Percentiles rank a stretch among this genome's conserved stretches.
phyloP scores from a whole-genome alignment of 441 rosid genomes.

The Populus trichocarpa region DNA sequence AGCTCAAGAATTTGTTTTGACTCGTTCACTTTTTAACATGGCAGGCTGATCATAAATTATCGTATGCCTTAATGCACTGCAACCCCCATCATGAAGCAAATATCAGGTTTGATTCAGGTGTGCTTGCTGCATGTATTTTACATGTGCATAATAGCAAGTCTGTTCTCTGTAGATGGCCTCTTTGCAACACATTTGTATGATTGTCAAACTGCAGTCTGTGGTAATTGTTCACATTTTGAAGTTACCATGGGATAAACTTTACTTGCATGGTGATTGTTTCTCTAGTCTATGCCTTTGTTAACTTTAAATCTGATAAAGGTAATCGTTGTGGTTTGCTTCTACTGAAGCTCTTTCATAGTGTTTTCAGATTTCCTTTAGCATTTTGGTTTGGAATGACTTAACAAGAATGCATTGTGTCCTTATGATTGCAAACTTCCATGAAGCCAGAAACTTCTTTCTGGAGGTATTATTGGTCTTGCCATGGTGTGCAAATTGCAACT shows the following conservation, averaged over 20 bases:
- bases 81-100: constrained; percentile 63
- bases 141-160: constrained; percentile 10
- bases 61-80: constrained; percentile 81
- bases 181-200: neutral
- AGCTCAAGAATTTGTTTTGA: neutral
- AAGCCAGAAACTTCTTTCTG: neutral
- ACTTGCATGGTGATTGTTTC: neutral
- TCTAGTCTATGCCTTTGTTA: neutral
- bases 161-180: neutral
- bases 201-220: neutral
- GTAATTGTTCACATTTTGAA: neutral
- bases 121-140: constrained; percentile 24
- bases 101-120: constrained; percentile 56
- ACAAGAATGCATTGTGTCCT: neutral
- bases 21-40: constrained; percentile 14
- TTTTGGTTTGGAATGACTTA: neutral
- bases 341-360: neutral
- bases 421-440: neutral
- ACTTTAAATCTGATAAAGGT: neutral
- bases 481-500: neutral
- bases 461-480: neutral
- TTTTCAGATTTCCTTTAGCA: neutral
- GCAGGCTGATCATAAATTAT: constrained; percentile 94
- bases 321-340: neutral
- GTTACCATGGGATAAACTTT: neutral